Percentiles rank a stretch among this genome's conserved stretches.
Conservation (phyloP, 2,329 filamentous ascomycete species). For the Botrytis tulipae region DNA sequence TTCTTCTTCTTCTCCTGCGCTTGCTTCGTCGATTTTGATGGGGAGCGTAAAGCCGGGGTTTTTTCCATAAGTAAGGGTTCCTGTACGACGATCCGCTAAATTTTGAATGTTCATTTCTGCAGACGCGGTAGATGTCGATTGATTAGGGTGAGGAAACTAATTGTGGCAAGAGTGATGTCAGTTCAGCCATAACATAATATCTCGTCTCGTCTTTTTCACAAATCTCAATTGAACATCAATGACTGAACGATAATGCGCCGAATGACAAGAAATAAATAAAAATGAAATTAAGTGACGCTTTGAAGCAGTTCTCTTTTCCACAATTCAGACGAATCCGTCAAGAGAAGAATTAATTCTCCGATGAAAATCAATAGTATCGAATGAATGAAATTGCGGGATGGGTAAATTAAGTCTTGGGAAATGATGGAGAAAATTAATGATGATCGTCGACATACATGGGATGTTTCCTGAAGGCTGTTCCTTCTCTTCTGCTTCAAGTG, state of each 20-base stretch:
- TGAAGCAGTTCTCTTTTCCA: neutral
- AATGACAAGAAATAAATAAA: neutral
- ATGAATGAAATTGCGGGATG: neutral
- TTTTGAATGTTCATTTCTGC: conserved; percentile 17
- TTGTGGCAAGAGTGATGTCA: conserved; percentile 10
- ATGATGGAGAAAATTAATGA: neutral
- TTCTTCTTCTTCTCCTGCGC: conserved; percentile 18
- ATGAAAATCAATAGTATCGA: neutral
- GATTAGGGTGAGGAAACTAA: conserved; percentile 20
- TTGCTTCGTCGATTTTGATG: conserved; percentile 14
- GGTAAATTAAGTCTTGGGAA: neutral
- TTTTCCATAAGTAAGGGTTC: neutral
- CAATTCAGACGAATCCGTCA: neutral
- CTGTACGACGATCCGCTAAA: conserved; percentile 18
- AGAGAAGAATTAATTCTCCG: neutral
- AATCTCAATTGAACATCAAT: neutral
- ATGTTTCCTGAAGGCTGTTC: conserved; percentile 7
- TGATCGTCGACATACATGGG: conserved; percentile 5
- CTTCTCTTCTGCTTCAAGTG: conserved; percentile 6
- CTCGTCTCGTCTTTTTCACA: neutral
- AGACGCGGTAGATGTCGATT: conserved; percentile 1
- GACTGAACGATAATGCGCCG: neutral
- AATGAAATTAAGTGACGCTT: neutral
- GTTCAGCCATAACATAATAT: neutral
- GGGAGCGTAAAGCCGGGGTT: conserved; percentile 11